Conservation (phyloP, 805 yeast species). For the Ogataea minuta region DNA sequence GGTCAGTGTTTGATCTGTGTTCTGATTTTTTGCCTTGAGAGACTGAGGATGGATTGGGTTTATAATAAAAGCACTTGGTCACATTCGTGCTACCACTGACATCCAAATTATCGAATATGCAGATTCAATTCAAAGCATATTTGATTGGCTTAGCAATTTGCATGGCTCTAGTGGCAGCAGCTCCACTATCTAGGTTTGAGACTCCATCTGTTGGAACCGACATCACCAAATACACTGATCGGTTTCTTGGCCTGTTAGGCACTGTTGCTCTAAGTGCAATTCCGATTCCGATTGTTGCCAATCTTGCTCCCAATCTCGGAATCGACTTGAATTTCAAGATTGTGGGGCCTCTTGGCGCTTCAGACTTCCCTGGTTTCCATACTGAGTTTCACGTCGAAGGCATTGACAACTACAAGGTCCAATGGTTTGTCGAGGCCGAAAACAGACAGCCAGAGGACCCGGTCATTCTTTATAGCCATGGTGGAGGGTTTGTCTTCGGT, state of each 20-base stretch:
- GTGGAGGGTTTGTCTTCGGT: constrained; percentile 14
- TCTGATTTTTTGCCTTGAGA: too few relatives aligned
- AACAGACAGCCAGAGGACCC: constrained; percentile 9
- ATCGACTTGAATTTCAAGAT: constrained; percentile 1
- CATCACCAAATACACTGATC: background rate
- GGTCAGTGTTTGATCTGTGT: too few relatives aligned
- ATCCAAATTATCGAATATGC: too few relatives aligned
- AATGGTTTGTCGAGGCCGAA: constrained; percentile 10
- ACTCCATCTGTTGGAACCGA: constrained; percentile 1
- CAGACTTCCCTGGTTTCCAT: constrained; percentile 1
- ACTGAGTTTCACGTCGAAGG: constrained; percentile 4
- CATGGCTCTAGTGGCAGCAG: constrained; percentile 1
- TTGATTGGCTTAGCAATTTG: too few relatives aligned
- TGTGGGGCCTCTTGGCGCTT: background rate
- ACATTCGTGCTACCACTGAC: too few relatives aligned
- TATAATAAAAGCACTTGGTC: too few relatives aligned
- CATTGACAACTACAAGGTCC: constrained; percentile 28
- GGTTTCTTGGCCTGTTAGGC: background rate
- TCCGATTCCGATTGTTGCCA: background rate
- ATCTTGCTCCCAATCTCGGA: background rate
- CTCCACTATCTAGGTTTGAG: background rate
- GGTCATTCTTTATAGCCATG: constrained; percentile 12
- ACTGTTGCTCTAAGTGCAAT: background rate
- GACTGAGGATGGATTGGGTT: too few relatives aligned
- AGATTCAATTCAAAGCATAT: too few relatives aligned